phyloP scores from a whole-genome alignment of 495 filamentous ascomycete genomes.

The Sabuloglossum arenarium region DNA sequence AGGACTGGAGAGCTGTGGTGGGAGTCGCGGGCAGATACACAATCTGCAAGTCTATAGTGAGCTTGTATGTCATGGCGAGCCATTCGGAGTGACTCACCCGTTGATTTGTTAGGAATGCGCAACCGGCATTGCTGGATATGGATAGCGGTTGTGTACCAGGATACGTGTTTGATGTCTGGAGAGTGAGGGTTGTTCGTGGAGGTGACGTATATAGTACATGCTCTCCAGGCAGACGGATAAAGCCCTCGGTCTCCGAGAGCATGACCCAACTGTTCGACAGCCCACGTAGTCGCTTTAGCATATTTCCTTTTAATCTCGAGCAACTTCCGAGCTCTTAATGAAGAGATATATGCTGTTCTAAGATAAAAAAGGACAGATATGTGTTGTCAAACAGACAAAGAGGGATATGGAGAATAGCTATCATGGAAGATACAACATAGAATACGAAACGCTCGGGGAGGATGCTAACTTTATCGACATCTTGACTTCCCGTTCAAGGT shows the following conservation, averaged over 20 bases:
- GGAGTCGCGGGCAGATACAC: conserved; percentile 65
- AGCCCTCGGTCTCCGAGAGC: conserved; percentile 40
- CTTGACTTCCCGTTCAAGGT: background rate
- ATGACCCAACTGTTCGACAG: conserved; percentile 52
- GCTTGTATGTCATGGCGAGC: background rate
- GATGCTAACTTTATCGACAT: conserved; percentile 1
- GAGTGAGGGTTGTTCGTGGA: conserved; percentile 40
- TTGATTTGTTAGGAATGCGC: conserved; percentile 74
- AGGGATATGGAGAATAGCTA: too few species aligned
- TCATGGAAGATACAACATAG: background rate
- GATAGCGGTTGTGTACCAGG: conserved; percentile 34
- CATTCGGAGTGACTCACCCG: conserved; percentile 33
- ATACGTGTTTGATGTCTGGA: conserved; percentile 38
- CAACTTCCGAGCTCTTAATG: background rate
- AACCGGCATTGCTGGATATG: conserved; percentile 35
- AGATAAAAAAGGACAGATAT: background rate
- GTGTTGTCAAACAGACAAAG: too few species aligned
- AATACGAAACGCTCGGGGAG: background rate
- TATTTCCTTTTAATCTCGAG: background rate
- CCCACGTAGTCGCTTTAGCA: conserved; percentile 10
- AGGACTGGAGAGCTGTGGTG: conserved; percentile 56
- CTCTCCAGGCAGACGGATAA: conserved; percentile 51
- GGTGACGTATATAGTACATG: conserved; percentile 48
- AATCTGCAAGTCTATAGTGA: conserved; percentile 29
- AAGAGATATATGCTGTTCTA: background rate